Evolutionary conservation across 2,329 filamentous ascomycete genomes (phyloP), one percentile per base, ranked within the genome.

Genomic region (Colletotrichum chlorophyti): DNA sequence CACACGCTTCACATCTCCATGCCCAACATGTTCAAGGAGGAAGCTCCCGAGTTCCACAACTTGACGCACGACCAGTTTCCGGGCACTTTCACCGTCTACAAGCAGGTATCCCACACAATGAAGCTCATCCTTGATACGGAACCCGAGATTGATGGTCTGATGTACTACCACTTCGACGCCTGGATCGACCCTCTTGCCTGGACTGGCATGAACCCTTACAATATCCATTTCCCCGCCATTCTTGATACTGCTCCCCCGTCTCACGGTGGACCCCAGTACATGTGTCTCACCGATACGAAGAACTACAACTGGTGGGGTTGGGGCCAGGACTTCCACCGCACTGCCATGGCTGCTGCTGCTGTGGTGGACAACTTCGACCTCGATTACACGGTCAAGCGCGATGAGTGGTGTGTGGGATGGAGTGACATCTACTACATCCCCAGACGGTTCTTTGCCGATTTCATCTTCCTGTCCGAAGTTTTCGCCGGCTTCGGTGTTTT

Each of bases 401-500:
- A 65, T 14, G 66, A 72, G 58, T 71, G 60, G 59, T 72, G 69
- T 38, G 58, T 66, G 14, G 70, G 70, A 29, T 72, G 70, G 70
- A 67, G 65, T 21, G 70, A 73, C 58, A 70, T 73, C 14, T 73
- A 72, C 64, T 72, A 68, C 60, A 63, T 73, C 41, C 70, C 70
- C 4, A 64, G 68, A 29, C 65, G 66, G 9, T 70, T 68, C 63
- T 73, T 72, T 47, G 60, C 61, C 27, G 70, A 73, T 46, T 73
- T 54, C 52, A 70, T 72, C 47, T 61, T 64, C 45, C 64, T 72
- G 6, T 48, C 65, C 27, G 55, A 64, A 8, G 52, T 70, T 10
- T 70, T 69, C 50, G 62, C 46, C 9, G 61, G 59, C 9, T 62
- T 63, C 34, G 55, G 58, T 3, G 63, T 66, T 23, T 70, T 72